phyloP scores from a whole-genome alignment of 108 stramenopile species.

The Conticribra weissflogii region DNA sequence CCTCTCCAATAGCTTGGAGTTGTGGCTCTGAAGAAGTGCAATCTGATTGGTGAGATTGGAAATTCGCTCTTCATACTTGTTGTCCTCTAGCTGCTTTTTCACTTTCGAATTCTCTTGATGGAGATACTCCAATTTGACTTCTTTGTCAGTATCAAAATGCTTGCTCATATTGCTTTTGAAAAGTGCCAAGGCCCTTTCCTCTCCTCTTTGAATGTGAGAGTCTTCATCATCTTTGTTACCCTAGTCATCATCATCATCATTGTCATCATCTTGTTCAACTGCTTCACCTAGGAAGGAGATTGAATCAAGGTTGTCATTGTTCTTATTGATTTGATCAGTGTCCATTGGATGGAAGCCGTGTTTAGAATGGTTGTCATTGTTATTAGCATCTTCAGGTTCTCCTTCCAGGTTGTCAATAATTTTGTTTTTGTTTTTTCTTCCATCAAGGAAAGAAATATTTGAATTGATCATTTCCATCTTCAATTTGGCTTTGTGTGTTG shows the following conservation, averaged over 20 bases:
- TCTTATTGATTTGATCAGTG: neutral
- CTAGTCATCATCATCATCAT: too few relatives aligned
- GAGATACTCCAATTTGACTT: too few relatives aligned
- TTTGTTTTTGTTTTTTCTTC: neutral
- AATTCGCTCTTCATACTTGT: too few relatives aligned
- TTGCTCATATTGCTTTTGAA: conserved; percentile 13
- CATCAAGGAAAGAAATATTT: neutral
- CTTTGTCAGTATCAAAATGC: too few relatives aligned
- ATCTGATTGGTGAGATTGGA: too few relatives aligned
- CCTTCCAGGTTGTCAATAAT: neutral
- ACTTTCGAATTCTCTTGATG: too few relatives aligned
- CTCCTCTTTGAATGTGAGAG: neutral
- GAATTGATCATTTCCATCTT: neutral
- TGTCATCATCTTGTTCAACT: conserved; percentile 7
- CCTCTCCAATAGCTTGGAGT: too few relatives aligned
- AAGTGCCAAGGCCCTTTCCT: neutral
- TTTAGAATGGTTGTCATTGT: neutral
- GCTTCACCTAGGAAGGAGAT: conserved; percentile 12
- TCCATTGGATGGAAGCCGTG: neutral
- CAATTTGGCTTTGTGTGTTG: neutral
- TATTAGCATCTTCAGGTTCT: too few relatives aligned
- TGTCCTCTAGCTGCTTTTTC: too few relatives aligned
- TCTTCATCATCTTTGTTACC: too few relatives aligned
- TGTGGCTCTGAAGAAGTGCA: too few relatives aligned
- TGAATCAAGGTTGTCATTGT: neutral